These are phyloP conservation scores for Teunomyces barrocoloradensis DNA, from an alignment of 805 yeast genomes.

Conservation along the genomic window DNA sequence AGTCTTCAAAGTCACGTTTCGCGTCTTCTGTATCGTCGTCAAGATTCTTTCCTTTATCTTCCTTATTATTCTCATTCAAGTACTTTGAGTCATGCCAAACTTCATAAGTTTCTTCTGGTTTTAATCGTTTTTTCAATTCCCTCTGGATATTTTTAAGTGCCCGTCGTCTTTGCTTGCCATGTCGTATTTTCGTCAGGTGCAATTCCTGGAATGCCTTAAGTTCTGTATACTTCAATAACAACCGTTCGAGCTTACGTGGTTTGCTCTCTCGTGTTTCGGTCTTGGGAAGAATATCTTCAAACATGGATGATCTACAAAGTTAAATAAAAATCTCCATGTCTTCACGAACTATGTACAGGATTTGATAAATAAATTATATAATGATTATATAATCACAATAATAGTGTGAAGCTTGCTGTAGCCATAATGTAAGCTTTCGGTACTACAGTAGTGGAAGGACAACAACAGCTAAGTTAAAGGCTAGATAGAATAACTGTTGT, in stretches of 20 bases:
- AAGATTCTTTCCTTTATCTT: background rate
- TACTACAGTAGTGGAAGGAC: too few species aligned
- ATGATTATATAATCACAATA: too few species aligned
- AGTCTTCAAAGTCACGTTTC: conserved; percentile 5
- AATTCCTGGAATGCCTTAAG: conserved; percentile 14
- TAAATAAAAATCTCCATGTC: background rate
- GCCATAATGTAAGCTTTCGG: too few species aligned
- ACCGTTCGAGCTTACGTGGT: conserved; percentile 5
- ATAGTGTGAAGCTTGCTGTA: too few species aligned
- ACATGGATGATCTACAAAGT: conserved; percentile 1
- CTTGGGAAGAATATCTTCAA: conserved; percentile 6
- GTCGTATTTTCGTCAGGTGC: conserved; percentile 1
- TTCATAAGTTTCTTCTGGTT: conserved; percentile 35
- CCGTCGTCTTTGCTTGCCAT: conserved; percentile 7
- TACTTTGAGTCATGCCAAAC: conserved; percentile 26
- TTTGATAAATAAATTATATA: too few species aligned
- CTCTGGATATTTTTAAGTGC: conserved; percentile 22
- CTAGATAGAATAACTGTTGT: too few species aligned
- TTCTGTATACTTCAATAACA: conserved; percentile 16
- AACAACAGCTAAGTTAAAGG: too few species aligned
- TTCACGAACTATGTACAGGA: background rate
- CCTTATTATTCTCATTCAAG: conserved; percentile 11
- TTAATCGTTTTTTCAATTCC: conserved; percentile 20
- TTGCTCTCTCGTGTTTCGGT: background rate
- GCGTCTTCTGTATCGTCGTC: conserved; percentile 7